Evolutionary conservation across 2,329 filamentous ascomycete genomes (phyloP).

Genomic region (Pestalotiopsis sp.): DNA sequence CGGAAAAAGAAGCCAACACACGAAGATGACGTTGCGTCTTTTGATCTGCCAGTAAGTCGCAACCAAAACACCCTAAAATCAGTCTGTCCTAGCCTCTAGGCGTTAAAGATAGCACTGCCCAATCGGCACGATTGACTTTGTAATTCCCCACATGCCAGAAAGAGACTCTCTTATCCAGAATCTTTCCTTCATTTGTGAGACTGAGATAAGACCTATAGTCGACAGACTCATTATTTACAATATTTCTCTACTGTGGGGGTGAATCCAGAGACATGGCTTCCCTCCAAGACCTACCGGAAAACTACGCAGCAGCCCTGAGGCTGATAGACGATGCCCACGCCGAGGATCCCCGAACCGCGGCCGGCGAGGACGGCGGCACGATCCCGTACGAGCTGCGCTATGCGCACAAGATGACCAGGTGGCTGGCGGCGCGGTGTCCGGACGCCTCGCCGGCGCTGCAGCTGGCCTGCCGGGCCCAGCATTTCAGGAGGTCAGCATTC

Average conservation of each 20-base stretch:
- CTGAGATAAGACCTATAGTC: background rate
- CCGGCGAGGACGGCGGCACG: constrained; percentile 32
- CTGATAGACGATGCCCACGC: constrained; percentile 76
- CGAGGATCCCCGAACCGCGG: constrained; percentile 63
- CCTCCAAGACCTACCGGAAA: constrained; percentile 30
- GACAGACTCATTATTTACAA: background rate
- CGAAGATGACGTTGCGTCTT: no score
- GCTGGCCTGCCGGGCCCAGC: constrained; percentile 81
- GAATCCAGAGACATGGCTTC: background rate
- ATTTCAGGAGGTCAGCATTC: constrained; percentile 65
- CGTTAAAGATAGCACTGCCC: constrained; percentile 8
- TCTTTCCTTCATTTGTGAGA: background rate
- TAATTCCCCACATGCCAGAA: constrained; percentile 6
- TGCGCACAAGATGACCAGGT: constrained; percentile 76
- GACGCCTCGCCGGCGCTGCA: constrained; percentile 67
- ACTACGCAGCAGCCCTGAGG: constrained; percentile 57
- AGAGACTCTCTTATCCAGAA: background rate
- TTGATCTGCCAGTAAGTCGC: no score
- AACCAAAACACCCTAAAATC: background rate
- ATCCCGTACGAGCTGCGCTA: constrained; percentile 76
- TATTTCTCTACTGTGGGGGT: background rate
- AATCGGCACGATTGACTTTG: constrained; percentile 10
- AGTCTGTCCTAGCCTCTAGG: no score
- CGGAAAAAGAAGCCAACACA: no score
- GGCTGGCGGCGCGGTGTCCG: constrained; percentile 65